Evolutionary conservation across 495 filamentous ascomycete species (phyloP), one percentile per base, ranked within the genome.

Genomic region (Pseudotulostoma volvatum): DNA sequence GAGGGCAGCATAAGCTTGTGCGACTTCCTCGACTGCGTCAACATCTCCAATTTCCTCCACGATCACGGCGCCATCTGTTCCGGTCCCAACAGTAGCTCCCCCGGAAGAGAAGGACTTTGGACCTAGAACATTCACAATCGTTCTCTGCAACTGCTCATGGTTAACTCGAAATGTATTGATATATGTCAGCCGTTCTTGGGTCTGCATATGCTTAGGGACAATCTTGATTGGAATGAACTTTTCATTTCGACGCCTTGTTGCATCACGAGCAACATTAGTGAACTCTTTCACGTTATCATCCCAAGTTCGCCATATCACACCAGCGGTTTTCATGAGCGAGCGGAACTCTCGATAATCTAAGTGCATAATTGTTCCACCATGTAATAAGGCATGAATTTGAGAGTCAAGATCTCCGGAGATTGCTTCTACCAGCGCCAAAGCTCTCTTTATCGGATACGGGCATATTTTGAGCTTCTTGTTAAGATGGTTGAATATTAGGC

Each of bases 211-310:
- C 34, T 81, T 77, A 13, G 85, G 75, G 37, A 61, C 63, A 50
- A 99, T 84, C 57, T 96, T 96, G 63, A 99, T 94, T 4, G 88
- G 87, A 44, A 99, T 96, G 58, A 96, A 96, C 48, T 86, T 90
- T 57, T 96, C 90, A 44, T 87, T 85, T 39, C 87, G 74, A 42
- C 84, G 80, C 40, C 86, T 72, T 9, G 82, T 93, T 5, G 88
- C 82, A 42, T 96, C 92, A 50, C 90, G 79, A 11, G 90, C 90
- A 47, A 96, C 81, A 49, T 92, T 93, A 11, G 88, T 95, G 53
- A 99, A 96, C 48, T 95, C 92, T 57, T 93, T 95, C 48, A 92
- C 68, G 53, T 85, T 82, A 42, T 93, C 85, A 41, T 96, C 90
- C 90, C 90, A 99, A 15, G 77, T 76, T 31, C 70, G 70, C 73